These are phyloP conservation scores for Pyrenophora seminiperda DNA, from an alignment of 2,329 filamentous ascomycete genomes.

Conservation along the genomic window DNA sequence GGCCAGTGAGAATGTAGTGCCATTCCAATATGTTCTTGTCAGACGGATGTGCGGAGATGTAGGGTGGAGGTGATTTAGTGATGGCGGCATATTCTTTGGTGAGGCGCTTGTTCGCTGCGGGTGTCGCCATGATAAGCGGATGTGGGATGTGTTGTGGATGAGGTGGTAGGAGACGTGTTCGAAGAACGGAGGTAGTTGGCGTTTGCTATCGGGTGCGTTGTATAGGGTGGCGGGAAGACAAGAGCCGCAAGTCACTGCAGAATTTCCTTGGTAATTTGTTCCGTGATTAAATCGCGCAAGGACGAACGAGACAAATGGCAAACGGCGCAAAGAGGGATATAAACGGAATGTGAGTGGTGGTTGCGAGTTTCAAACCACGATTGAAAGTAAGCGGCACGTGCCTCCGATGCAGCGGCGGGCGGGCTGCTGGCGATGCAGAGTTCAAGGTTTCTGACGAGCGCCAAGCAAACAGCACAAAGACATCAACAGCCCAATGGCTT, in stretches of 20 bases:
- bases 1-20: constrained; percentile 95
- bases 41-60: constrained; percentile 86
- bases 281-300: background rate
- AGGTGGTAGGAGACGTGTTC: constrained; percentile 5
- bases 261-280: background rate
- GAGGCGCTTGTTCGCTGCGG: constrained; percentile 54
- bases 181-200: constrained; percentile 1
- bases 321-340: background rate
- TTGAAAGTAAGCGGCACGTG: constrained; percentile 21
- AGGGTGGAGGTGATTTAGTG: constrained; percentile 79
- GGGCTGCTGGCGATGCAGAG: constrained; percentile 14
- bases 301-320: background rate
- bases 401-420: constrained; percentile 10
- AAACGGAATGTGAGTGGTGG: background rate
- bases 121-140: constrained; percentile 44
- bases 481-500: constrained; percentile 49
- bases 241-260: background rate
- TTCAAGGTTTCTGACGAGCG: constrained; percentile 27
- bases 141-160: constrained; percentile 2
- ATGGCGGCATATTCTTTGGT: constrained; percentile 69
- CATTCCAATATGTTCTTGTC: constrained; percentile 92
- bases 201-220: constrained; percentile 4
- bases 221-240: constrained; percentile 10
- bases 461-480: constrained; percentile 34
- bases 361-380: constrained; percentile 3